phyloP scores from a whole-genome alignment of 305 asterid genomes.

The Fraxinus nigra region DNA sequence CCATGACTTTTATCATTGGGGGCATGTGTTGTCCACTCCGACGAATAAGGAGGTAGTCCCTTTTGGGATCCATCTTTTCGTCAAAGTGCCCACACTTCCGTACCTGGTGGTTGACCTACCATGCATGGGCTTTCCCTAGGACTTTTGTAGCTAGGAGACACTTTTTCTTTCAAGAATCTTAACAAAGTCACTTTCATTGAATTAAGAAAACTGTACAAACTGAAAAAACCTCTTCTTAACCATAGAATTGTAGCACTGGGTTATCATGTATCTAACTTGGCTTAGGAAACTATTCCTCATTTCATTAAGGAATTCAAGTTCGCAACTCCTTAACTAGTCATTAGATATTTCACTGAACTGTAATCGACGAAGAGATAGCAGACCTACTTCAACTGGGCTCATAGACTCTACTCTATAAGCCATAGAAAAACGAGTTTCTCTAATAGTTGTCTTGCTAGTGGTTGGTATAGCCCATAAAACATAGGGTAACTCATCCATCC shows the following conservation, averaged over 20 bases:
- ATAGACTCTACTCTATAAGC: neutral
- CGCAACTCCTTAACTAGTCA: neutral
- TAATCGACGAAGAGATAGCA: neutral
- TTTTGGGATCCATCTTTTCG: neutral
- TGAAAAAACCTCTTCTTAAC: neutral
- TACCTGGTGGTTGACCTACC: neutral
- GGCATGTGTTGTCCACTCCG: neutral
- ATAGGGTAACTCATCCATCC: neutral
- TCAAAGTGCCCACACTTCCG: neutral
- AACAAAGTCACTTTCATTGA: neutral
- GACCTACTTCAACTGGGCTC: neutral
- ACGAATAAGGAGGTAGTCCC: neutral
- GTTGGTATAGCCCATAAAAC: neutral
- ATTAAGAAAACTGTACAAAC: neutral
- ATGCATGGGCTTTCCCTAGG: neutral
- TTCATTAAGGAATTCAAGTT: neutral
- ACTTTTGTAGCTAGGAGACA: neutral
- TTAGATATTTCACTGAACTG: neutral
- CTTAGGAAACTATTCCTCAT: neutral
- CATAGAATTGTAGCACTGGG: neutral
- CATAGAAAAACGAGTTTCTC: neutral
- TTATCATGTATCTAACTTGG: neutral
- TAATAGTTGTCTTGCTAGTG: neutral
- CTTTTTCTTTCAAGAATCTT: neutral
- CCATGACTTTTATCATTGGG: neutral